Base-by-base conservation (phyloP, 306 rosid species). In the Pueraria montana region DNA sequence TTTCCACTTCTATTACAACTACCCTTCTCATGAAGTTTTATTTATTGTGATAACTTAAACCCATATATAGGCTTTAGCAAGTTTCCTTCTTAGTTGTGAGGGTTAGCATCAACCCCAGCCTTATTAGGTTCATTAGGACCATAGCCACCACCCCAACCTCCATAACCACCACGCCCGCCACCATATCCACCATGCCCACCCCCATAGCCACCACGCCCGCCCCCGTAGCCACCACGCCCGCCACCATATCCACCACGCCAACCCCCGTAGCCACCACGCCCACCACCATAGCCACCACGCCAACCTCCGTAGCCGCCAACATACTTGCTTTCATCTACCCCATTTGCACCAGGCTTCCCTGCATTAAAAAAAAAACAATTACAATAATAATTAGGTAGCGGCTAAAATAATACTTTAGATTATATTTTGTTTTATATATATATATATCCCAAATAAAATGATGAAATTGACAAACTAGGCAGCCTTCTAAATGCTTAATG, bases 241-340 rank as follows among this genome's bases (percentile, higher is more conserved):
- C 40, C 40, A 0, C 40, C 8, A 1, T 36, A 36, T 0, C 40
- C 40, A 36, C 69, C 79, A 0, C 78, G 64, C 5, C 2, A 30
- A 2, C 38, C 36, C 0, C 27, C 40, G 4, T 36, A 36, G 40
- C 40, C 40, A 0, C 40, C 40, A 36, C 40, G 40, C 40, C 40
- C 1, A 27, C 32, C 32, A 27, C 32, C 32, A 3, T 27, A 27
- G 32, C 32, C 32, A 27, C 32, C 32, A 27, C 32, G 32, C 32
- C 32, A 27, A 27, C 32, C 32, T 1, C 32, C 32, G 32, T 27
- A 27, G 32, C 32, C 32, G 3, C 3, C n/a, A n/a, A n/a, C 40
- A 36, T 36, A 16, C 43, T 76, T 76, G 46, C 59, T 62, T 26
- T 77, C 81, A 16, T 45, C 61, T n/a, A 61, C 32, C 46, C 40